A percentile compares a stretch with the other conserved stretches of the same genome.
Evolutionary conservation across 2,329 filamentous ascomycete species (phyloP).

Genomic region (Blumeria hordei): DNA sequence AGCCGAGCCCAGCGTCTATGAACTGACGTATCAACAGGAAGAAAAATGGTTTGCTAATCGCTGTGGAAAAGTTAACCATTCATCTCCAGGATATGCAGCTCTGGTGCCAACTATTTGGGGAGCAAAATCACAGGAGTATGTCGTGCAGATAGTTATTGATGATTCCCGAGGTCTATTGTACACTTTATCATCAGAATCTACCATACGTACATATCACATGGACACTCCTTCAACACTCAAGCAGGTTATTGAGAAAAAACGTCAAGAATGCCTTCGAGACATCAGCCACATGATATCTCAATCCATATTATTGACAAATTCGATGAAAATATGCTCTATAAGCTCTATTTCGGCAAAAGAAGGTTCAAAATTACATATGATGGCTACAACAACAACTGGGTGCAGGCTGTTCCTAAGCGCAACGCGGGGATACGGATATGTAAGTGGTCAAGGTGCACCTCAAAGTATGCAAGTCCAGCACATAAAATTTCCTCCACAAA

Average conservation of each 20-base stretch:
- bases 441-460: conserved; percentile 33
- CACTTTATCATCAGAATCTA: conserved; percentile 67
- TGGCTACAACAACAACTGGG: conserved; percentile 76
- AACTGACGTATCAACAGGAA: conserved; percentile 89
- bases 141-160: conserved; percentile 65
- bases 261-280: conserved; percentile 38
- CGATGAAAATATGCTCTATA: conserved; percentile 57
- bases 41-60: conserved; percentile 88
- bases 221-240: conserved; percentile 36
- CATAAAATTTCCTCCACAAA: conserved; percentile 67
- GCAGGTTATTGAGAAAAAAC: conserved; percentile 36
- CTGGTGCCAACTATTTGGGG: conserved; percentile 32
- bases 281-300: conserved; percentile 69
- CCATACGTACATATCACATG: conserved; percentile 80
- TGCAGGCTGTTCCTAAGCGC: conserved; percentile 83
- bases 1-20: conserved; percentile 67
- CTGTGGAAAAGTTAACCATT: conserved; percentile 76
- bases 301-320: conserved; percentile 43
- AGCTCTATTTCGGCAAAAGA: conserved; percentile 61
- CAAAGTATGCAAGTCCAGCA: conserved; percentile 97
- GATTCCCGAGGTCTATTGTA: conserved; percentile 76
- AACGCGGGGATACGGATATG: conserved; percentile 46
- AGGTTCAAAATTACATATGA: conserved; percentile 62
- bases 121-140: conserved; percentile 31
- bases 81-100: conserved; percentile 44